A percentile compares a stretch with the other conserved stretches of the same genome.
These are phyloP conservation scores for Pseudoperonospora humuli DNA, from an alignment of 352 stramenopile species.

Conservation along the genomic window DNA sequence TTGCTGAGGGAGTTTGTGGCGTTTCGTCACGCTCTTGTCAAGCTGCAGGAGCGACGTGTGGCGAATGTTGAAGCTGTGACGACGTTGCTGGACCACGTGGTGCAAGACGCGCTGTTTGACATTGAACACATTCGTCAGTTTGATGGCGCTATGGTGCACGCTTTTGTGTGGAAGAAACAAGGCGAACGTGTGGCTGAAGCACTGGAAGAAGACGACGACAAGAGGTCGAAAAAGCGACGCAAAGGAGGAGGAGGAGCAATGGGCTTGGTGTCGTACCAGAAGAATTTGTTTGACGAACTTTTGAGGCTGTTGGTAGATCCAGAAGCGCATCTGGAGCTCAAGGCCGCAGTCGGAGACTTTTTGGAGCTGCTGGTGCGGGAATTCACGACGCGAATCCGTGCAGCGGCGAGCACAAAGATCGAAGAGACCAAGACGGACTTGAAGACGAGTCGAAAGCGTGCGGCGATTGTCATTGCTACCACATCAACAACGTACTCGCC, in stretches of 20 bases:
- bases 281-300: conserved; percentile 72
- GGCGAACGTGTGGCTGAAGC: background rate
- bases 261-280: conserved; percentile 66
- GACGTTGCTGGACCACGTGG: conserved; percentile 42
- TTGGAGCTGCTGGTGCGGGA: conserved; percentile 55
- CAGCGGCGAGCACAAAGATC: conserved; percentile 53
- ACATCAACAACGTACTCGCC: conserved; percentile 70
- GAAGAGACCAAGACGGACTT: conserved; percentile 60
- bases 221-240: conserved; percentile 37
- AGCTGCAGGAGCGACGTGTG: conserved; percentile 15
- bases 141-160: conserved; percentile 48
- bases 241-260: conserved; percentile 25
- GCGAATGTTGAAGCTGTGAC: conserved; percentile 8
- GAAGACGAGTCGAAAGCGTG: conserved; percentile 70
- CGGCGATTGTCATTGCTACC: conserved; percentile 64
- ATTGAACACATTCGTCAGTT: conserved; percentile 68
- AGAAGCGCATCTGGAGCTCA: conserved; percentile 22
- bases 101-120: conserved; percentile 74
- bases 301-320: conserved; percentile 42
- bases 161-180: conserved; percentile 19
- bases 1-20: conserved; percentile 51
- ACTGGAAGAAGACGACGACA: conserved; percentile 9
- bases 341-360: conserved; percentile 46
- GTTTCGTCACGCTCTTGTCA: conserved; percentile 42
- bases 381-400: conserved; percentile 53